phyloP scores from a whole-genome alignment of 1,139 yeast species.

The Pichia sp. region DNA sequence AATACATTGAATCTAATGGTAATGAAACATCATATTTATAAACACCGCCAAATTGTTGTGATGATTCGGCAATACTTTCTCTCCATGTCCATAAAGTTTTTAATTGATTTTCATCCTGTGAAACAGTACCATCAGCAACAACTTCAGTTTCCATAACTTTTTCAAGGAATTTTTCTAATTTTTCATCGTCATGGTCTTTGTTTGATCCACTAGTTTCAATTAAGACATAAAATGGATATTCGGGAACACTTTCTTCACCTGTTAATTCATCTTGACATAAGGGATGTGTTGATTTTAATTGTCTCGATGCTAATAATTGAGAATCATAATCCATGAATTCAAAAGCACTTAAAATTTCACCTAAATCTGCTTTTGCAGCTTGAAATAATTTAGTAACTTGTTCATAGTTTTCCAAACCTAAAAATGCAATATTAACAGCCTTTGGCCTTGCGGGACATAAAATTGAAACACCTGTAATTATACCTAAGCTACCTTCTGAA shows the following conservation, averaged over 20 bases:
- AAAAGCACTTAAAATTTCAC: slow-evolving; percentile 86
- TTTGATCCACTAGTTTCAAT: slow-evolving; percentile 94
- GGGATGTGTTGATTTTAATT: slow-evolving; percentile 54
- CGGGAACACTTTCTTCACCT: slow-evolving; percentile 30
- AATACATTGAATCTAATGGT: slow-evolving; percentile 73
- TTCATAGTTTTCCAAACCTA: slow-evolving; percentile 77
- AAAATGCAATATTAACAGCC: slow-evolving; percentile 80
- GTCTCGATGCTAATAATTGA: slow-evolving; percentile 55
- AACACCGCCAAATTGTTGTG: slow-evolving; percentile 83
- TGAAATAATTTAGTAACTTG: slow-evolving; percentile 77
- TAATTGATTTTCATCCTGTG: slow-evolving; percentile 88
- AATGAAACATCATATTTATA: slow-evolving; percentile 93
- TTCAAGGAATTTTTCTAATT: slow-evolving; percentile 75
- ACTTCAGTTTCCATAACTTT: slow-evolving; percentile 75
- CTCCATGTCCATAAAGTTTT: slow-evolving; percentile 90
- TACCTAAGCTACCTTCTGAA: slow-evolving; percentile 85
- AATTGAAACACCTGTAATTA: slow-evolving; percentile 84
- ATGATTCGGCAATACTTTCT: slow-evolving; percentile 87
- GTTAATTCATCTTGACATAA: slow-evolving; percentile 46
- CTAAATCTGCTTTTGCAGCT: slow-evolving; percentile 69
- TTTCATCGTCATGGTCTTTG: slow-evolving; percentile 75
- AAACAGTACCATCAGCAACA: slow-evolving; percentile 87
- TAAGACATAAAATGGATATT: slow-evolving; percentile 79
- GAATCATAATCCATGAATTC: slow-evolving; percentile 88
- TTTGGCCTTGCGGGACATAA: slow-evolving; percentile 90